Evolutionary conservation across 352 stramenopile genomes (phyloP), one percentile per base, ranked within the genome.

Genomic region (Globisporangium rhizosaccharum): DNA sequence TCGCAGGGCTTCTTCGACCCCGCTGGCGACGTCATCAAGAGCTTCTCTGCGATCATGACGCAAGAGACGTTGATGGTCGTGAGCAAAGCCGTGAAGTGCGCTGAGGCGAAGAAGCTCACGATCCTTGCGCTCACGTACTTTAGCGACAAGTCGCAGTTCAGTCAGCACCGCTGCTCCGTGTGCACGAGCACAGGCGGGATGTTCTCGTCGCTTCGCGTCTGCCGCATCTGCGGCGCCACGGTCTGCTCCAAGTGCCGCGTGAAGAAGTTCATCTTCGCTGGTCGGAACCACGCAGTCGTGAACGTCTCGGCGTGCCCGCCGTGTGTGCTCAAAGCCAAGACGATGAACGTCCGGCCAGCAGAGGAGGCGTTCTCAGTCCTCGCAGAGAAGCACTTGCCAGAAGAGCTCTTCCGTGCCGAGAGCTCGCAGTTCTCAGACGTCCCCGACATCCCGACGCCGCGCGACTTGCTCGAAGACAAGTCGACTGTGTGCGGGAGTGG

Each of bases 31-130:
- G 33, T 82, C 26, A 63, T 73, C 3, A 53, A 67, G 14, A 56
- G 70, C 48, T 51, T 71, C 8, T 59, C 63, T 6, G 59, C 71
- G 25, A 51, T 70, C 26, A 63, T 61, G 42, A 75, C 69, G 3
- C 59, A 66, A 25, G 68, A 70, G 11, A 53, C 56, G 58, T 33
- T 64, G 23, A 58, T 26, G 7, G 41, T 46, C 33, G 77, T 81
- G 45, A 66, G 82, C 55, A 63, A 65, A 36, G 70, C 66, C 3
- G 75, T 83, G 10, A 54, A 62, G 4, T 82, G 71, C 25, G 73
- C 76, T 0, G 68, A 83, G 41, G 76, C 76, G 53, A 85, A 85
- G 67, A 83, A 79, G 52, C 58, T 85, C 20, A 87, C 74, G 49
- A 57, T 82, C 20, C 47, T 87, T 11, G 57, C 73, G 17, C 58